These are phyloP conservation scores for Phytophthora pisi DNA, from an alignment of 352 stramenopile genomes.

Conservation along the genomic window DNA sequence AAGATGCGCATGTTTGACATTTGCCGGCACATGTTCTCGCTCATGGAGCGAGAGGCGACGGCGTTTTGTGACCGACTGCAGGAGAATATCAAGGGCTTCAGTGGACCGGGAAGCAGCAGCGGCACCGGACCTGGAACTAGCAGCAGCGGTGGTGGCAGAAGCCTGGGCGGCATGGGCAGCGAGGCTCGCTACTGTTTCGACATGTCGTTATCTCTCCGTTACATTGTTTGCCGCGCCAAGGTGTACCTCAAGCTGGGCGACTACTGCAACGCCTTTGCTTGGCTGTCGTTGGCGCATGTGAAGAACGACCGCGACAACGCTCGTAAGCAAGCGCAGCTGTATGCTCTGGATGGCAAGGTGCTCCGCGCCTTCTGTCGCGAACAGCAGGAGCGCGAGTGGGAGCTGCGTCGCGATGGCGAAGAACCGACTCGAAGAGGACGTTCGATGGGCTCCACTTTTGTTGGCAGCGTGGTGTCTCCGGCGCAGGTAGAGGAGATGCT, in stretches of 20 bases:
- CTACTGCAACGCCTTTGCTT: conserved; percentile 63
- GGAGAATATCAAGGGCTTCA: conserved; percentile 71
- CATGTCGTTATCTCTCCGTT: conserved; percentile 78
- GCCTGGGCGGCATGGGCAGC: conserved; percentile 74
- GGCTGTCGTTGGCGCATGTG: conserved; percentile 77
- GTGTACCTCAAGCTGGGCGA: conserved; percentile 63
- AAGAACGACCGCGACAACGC: conserved; percentile 80
- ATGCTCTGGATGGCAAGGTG: conserved; percentile 70
- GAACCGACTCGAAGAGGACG: conserved; percentile 30
- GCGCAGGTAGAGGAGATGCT: conserved; percentile 61
- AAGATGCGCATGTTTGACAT: conserved; percentile 80
- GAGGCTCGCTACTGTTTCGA: conserved; percentile 83
- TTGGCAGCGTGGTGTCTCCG: conserved; percentile 34
- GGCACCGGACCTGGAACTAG: conserved; percentile 49
- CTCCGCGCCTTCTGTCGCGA: conserved; percentile 60
- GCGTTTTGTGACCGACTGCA: conserved; percentile 75
- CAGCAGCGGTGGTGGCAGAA: conserved; percentile 61
- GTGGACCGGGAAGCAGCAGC: conserved; percentile 44
- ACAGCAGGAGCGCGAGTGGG: conserved; percentile 52
- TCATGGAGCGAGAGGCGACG: conserved; percentile 79
- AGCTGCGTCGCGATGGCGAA: conserved; percentile 22
- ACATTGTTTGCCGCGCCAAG: conserved; percentile 71
- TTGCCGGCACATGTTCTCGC: conserved; percentile 71
- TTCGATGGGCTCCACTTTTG: conserved; percentile 26
- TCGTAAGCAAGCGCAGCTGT: conserved; percentile 67